phyloP scores from a whole-genome alignment of 2,329 filamentous ascomycete species.

The Leptographium procerum region DNA sequence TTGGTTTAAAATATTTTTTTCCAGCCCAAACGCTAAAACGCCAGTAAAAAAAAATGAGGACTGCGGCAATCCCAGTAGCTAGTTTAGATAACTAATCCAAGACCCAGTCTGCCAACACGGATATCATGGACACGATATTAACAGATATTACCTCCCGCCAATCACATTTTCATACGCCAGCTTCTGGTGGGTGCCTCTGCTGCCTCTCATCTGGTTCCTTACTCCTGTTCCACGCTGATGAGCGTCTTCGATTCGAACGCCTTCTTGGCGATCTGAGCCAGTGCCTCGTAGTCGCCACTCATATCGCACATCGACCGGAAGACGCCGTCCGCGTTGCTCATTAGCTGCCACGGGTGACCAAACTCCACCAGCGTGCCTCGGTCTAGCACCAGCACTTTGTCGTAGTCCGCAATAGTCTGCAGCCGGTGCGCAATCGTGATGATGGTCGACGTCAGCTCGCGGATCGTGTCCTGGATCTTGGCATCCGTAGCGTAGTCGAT shows the following conservation, averaged over 20 bases:
- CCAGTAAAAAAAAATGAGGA: neutral
- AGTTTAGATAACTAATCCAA: too few relatives aligned
- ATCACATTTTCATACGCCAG: neutral
- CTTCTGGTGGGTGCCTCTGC: neutral
- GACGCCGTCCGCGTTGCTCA: slow-evolving; percentile 55
- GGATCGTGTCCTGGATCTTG: slow-evolving; percentile 93
- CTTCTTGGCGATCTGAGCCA: slow-evolving; percentile 45
- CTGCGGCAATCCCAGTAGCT: neutral
- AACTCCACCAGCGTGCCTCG: slow-evolving; percentile 81
- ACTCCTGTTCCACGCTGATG: neutral
- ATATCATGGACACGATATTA: neutral
- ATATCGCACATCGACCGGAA: slow-evolving; percentile 56
- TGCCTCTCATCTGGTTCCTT: too few relatives aligned
- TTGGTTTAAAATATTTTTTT: neutral
- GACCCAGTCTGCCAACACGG: neutral
- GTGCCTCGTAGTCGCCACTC: slow-evolving; percentile 43
- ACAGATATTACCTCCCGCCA: neutral
- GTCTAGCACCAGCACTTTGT: slow-evolving; percentile 91
- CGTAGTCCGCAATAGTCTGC: slow-evolving; percentile 95
- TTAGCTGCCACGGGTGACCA: slow-evolving; percentile 76
- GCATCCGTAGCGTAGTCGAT: slow-evolving; percentile 94
- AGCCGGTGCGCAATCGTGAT: slow-evolving; percentile 93
- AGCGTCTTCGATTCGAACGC: slow-evolving; percentile 25
- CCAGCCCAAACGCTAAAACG: neutral
- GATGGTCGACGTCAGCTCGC: slow-evolving; percentile 85